phyloP scores from a whole-genome alignment of 495 filamentous ascomycete species.

The Tuber borchii region DNA sequence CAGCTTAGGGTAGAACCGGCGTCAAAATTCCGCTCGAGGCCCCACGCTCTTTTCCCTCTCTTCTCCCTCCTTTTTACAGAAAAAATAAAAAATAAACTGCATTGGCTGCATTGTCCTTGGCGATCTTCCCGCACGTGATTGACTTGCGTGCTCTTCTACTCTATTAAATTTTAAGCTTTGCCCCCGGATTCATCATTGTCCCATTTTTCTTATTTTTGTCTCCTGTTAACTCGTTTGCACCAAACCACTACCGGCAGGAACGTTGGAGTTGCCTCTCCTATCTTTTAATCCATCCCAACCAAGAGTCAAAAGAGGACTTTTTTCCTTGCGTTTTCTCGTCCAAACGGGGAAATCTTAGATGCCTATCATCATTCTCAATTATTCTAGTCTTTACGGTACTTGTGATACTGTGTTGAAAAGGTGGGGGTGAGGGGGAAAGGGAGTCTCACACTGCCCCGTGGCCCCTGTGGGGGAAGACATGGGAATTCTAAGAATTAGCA shows the following conservation, averaged over 20 bases:
- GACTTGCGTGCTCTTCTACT: slow-evolving; percentile 1
- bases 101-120: slow-evolving; percentile 18
- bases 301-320: background rate
- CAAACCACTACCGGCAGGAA: background rate
- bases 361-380: slow-evolving; percentile 20
- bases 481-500: background rate
- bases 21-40: slow-evolving; percentile 15
- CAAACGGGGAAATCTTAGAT: background rate
- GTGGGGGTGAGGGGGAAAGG: background rate
- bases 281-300: background rate
- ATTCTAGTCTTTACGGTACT: slow-evolving; percentile 21
- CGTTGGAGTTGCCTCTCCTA: background rate
- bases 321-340: background rate
- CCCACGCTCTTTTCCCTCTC: background rate
- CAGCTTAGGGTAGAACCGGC: slow-evolving; percentile 5
- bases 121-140: slow-evolving; percentile 32
- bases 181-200: background rate
- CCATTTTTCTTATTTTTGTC: background rate
- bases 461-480: background rate
- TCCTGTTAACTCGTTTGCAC: background rate
- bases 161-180: slow-evolving; percentile 27
- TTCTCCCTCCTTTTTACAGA: background rate
- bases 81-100: slow-evolving; percentile 7
- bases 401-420: slow-evolving; percentile 9
- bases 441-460: background rate